A percentile compares a stretch with the other conserved stretches of the same genome.
These are phyloP conservation scores for Raddia guianensis DNA, from an alignment of 176 grass and related monocot genomes.

Conservation along the genomic window DNA sequence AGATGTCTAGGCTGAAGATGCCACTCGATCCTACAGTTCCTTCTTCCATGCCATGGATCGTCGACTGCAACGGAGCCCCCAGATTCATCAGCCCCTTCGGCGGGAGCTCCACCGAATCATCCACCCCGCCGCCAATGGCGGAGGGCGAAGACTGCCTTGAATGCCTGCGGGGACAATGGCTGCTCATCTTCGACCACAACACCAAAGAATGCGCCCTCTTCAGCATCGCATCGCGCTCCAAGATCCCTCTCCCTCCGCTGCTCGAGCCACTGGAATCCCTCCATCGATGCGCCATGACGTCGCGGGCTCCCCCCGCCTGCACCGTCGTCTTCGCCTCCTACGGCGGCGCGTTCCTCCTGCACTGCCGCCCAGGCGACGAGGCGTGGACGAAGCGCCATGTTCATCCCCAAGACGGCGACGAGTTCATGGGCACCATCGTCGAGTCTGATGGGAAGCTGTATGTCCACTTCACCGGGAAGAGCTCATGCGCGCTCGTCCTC, in stretches of 20 bases:
- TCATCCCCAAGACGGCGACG: neutral
- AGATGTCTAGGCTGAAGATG: neutral
- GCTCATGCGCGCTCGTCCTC: neutral
- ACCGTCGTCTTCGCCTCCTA: slow-evolving; percentile 6
- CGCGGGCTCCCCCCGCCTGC: neutral
- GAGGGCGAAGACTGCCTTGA: neutral
- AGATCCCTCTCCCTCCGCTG: slow-evolving; percentile 6
- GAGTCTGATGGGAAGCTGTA: slow-evolving; percentile 32
- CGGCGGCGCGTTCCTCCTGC: slow-evolving; percentile 14
- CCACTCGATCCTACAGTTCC: neutral
- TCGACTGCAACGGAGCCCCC: neutral
- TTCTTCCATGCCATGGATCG: neutral
- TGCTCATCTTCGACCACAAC: neutral
- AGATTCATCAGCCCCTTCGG: slow-evolving; percentile 3
- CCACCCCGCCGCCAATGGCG: neutral
- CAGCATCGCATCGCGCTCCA: neutral
- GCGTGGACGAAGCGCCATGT: slow-evolving; percentile 28
- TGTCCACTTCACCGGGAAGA: neutral
- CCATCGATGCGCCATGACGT: neutral
- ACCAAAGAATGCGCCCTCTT: slow-evolving; percentile 1
- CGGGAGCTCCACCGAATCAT: neutral
- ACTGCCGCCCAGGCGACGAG: slow-evolving; percentile 9
- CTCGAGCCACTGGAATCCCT: neutral
- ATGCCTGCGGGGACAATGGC: slow-evolving; percentile 10
- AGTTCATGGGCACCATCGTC: neutral